Evolutionary conservation across 208 protist species (phyloP).

Genomic region (Leishmania martiniquensis): DNA sequence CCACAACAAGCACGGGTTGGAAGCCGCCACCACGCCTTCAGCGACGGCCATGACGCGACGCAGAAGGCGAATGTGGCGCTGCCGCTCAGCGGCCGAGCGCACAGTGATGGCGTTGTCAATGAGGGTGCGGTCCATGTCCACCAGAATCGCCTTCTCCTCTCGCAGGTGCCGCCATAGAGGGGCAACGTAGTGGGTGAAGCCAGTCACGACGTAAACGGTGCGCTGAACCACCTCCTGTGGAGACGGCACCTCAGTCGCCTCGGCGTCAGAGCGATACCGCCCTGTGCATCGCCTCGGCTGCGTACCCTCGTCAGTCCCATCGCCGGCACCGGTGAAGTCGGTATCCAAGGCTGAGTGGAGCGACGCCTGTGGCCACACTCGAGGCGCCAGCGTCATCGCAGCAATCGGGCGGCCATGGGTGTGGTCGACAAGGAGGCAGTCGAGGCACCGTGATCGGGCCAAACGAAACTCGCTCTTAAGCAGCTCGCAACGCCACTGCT

Average conservation of each 20-base stretch:
- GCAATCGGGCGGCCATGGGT: slow-evolving; percentile 57
- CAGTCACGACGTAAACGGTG: slow-evolving; percentile 49
- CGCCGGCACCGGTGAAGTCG: neutral
- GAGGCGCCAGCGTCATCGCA: slow-evolving; percentile 41
- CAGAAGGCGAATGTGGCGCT: slow-evolving; percentile 25
- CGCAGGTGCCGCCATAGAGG: slow-evolving; percentile 64
- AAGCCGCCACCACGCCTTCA: slow-evolving; percentile 1
- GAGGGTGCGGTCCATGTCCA: slow-evolving; percentile 88
- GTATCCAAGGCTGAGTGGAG: neutral
- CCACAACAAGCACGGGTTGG: slow-evolving; percentile 27
- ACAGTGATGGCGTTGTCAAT: slow-evolving; percentile 78
- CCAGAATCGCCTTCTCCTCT: slow-evolving; percentile 64
- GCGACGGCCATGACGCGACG: slow-evolving; percentile 12
- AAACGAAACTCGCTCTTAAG: slow-evolving; percentile 75
- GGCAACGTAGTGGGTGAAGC: slow-evolving; percentile 65
- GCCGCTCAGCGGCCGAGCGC: slow-evolving; percentile 24
- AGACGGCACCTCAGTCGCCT: neutral
- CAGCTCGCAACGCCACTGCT: slow-evolving; percentile 61
- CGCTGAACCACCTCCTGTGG: slow-evolving; percentile 33
- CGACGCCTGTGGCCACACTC: neutral
- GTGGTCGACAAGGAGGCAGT: slow-evolving; percentile 68
- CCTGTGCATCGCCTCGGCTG: neutral
- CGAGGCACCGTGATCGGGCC: slow-evolving; percentile 51
- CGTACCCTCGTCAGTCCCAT: neutral
- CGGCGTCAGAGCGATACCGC: neutral